Evolutionary conservation across 176 grass and related monocot species (phyloP).

Genomic region (Musa itinerans): DNA sequence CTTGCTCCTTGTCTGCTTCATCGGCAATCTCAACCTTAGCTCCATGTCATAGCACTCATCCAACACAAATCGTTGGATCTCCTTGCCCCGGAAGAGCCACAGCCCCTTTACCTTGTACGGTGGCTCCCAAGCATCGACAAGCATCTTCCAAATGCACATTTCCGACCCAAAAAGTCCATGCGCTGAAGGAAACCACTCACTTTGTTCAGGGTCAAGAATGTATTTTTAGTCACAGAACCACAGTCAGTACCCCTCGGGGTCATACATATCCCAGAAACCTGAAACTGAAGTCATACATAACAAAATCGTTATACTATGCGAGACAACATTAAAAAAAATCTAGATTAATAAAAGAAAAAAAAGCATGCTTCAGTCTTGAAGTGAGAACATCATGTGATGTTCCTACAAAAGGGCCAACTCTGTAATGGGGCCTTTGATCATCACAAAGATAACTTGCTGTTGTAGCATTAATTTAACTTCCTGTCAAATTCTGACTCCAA

Average conservation of each 20-base stretch:
- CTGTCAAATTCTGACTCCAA: too few species aligned
- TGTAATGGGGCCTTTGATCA: too few species aligned
- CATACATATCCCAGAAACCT: conserved; percentile 99
- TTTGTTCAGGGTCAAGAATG: conserved; percentile 82
- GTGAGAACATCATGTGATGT: too few species aligned
- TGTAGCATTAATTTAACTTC: too few species aligned
- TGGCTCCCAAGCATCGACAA: conserved; percentile 49
- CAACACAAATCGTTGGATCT: conserved; percentile 65
- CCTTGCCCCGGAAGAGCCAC: conserved; percentile 68
- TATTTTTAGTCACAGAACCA: conserved; percentile 54
- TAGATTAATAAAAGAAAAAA: too few species aligned
- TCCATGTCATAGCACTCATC: conserved; percentile 83
- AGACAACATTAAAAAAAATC: background rate
- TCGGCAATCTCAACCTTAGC: conserved; percentile 75
- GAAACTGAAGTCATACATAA: conserved; percentile 46
- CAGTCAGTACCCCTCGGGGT: conserved; percentile 88
- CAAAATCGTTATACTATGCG: background rate
- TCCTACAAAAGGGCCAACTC: too few species aligned
- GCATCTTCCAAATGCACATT: conserved; percentile 85
- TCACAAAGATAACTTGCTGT: too few species aligned
- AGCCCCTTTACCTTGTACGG: conserved; percentile 27
- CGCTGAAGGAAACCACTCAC: conserved; percentile 87
- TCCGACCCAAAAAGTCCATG: conserved; percentile 69
- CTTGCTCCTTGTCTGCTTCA: conserved; percentile 59
- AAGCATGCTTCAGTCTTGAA: too few species aligned